phyloP scores from a whole-genome alignment of 257 asterid genomes.

The Fraxinus quadrangulata region DNA sequence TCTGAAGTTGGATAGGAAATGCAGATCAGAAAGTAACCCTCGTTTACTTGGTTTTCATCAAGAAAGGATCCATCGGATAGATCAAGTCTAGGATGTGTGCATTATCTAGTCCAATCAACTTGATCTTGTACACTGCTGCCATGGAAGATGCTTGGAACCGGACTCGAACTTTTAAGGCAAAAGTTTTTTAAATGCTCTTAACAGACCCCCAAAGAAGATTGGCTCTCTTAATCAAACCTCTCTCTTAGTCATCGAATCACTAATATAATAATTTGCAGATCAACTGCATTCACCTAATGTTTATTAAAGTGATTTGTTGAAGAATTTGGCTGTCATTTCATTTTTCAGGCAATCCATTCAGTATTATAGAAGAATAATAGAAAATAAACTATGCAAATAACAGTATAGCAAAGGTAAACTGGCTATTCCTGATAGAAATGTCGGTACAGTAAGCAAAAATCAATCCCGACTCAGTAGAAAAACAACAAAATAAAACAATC shows the following conservation, averaged over 20 bases:
- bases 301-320: no score
- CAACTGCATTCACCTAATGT: no score
- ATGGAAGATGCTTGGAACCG: slow-evolving; percentile 51
- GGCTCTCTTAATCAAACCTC: slow-evolving; percentile 1
- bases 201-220: slow-evolving; percentile 49
- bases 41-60: slow-evolving; percentile 50
- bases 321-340: not conserved
- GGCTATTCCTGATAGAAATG: not conserved
- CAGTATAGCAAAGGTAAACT: not conserved
- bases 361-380: not conserved
- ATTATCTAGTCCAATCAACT: slow-evolving; percentile 62
- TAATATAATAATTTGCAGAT: no score
- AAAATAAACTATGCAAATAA: not conserved
- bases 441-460: not conserved
- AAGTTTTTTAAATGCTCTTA: slow-evolving; percentile 45
- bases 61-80: slow-evolving; percentile 83
- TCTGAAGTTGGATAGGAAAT: slow-evolving; percentile 75
- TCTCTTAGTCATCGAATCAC: no score
- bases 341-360: not conserved
- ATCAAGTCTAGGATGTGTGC: slow-evolving; percentile 70
- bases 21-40: slow-evolving; percentile 72
- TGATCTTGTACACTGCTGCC: slow-evolving; percentile 72
- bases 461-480: not conserved
- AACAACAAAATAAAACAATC: slow-evolving; percentile 1
- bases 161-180: slow-evolving; percentile 56